These are phyloP conservation scores for Ganoderma multipileum DNA, from an alignment of 1,284 basidiomycete genomes.

Conservation along the genomic window DNA sequence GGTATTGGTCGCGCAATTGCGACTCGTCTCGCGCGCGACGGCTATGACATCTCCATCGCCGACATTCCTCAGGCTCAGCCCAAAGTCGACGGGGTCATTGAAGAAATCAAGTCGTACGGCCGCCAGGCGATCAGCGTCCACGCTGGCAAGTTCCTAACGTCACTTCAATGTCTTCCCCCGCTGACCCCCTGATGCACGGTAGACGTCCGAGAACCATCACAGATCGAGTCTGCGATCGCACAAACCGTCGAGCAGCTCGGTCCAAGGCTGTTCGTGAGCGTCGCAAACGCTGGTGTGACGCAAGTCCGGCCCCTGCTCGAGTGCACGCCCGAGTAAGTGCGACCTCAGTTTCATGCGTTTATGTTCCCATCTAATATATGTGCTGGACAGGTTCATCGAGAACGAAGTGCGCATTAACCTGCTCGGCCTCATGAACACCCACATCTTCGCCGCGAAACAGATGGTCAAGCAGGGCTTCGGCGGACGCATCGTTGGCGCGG, in stretches of 20 bases:
- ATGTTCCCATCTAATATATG: not conserved
- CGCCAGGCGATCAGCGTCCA: constrained; percentile 40
- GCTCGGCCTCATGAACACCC: constrained; percentile 44
- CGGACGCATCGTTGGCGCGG: constrained; percentile 48
- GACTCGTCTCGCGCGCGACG: constrained; percentile 48
- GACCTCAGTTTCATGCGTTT: not conserved
- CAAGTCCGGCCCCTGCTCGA: constrained; percentile 42
- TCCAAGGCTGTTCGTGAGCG: constrained; percentile 42
- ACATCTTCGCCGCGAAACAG: constrained; percentile 47
- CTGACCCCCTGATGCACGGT: constrained; percentile 6
- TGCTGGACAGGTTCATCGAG: constrained; percentile 39
- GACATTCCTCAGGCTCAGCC: constrained; percentile 43
- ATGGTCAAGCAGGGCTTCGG: constrained; percentile 52
- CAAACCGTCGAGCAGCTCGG: constrained; percentile 43
- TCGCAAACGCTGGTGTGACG: constrained; percentile 50
- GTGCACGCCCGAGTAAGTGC: constrained; percentile 40
- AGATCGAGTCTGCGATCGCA: constrained; percentile 43
- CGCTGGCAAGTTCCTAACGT: constrained; percentile 33
- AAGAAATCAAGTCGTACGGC: constrained; percentile 43
- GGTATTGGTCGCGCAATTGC: constrained; percentile 53
- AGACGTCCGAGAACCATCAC: constrained; percentile 40
- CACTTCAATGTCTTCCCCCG: not conserved
- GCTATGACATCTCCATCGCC: constrained; percentile 47
- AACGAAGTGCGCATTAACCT: constrained; percentile 44
- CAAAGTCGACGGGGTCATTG: constrained; percentile 39